Evolutionary conservation across 129 eudicot genomes (phyloP), one percentile per base, ranked within the genome.

Genomic region (Apium graveolens): DNA sequence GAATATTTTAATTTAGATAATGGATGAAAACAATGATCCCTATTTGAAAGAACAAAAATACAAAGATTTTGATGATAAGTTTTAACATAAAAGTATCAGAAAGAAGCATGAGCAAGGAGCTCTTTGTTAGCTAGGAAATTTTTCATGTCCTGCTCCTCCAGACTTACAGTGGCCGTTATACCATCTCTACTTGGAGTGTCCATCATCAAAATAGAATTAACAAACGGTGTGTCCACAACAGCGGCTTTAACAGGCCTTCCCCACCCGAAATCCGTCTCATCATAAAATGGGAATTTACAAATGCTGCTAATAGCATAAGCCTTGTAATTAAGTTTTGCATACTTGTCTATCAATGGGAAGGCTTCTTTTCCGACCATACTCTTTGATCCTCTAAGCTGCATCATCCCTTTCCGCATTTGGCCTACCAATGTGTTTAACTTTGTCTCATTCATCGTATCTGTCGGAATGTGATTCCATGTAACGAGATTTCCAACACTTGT

Each of bases 191-290:
- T 11, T 6, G 27, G 76, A 49, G 75, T 39, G 71, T 81, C 88
- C 70, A 75, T 20, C 55, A 77, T 35, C 4, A 74, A 0, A 55
- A 81, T 51, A 3, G 7, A 7, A 53, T 85, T 79, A 29, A 21
- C 51, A 1, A 0, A 1, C 0, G 63, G 7, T 14, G 53, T 16
- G 62, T 75, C 76, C 0, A 55, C 81, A 0, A 76, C 0, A 2
- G 63, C 27, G 7, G 45, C 77, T 76, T 35, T 78, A 60, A 45
- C 31, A 20, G 85, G 88, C 60, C 69, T 81, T 68, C 87, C 87
- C 85, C 88, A 78, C 4, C 88, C 85, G 68, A 85, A 85, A 70
- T 85, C 82, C 11, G 80, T 53, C 18, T 45, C 80, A 26, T 76
- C 78, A 31, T 68, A 34, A 3, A 65, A 14, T 3, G 86, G 84